phyloP scores from a whole-genome alignment of 1,139 yeast genomes.

The Saccharomyces pastorianus region DNA sequence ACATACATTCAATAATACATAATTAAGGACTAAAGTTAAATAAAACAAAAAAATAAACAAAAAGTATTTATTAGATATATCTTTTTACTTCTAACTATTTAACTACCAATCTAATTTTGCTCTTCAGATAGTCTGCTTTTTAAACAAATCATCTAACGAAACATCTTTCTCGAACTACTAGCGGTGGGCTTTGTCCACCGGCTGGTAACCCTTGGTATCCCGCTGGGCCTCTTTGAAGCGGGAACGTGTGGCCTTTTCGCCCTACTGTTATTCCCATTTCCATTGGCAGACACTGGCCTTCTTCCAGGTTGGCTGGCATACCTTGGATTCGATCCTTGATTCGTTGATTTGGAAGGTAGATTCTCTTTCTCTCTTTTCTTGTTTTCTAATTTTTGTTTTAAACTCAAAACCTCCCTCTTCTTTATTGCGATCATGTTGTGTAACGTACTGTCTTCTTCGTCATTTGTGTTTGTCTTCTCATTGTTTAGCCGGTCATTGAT shows the following conservation, averaged over 20 bases:
- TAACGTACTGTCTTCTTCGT: conserved; percentile 11
- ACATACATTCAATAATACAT: neutral
- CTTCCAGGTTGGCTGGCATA: neutral
- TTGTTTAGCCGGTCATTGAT: conserved; percentile 8
- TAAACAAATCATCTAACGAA: neutral
- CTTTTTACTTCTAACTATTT: neutral
- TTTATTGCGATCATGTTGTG: conserved; percentile 13
- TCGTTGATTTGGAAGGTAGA: neutral
- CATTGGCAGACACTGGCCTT: neutral
- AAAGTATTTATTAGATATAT: neutral
- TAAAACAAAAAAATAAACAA: neutral
- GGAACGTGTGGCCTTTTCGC: conserved; percentile 2
- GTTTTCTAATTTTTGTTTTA: neutral
- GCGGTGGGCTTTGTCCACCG: conserved; percentile 4
- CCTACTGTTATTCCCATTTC: conserved; percentile 1
- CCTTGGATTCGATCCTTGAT: neutral
- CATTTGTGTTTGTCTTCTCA: neutral
- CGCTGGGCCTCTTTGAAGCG: conserved; percentile 1
- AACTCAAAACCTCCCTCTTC: conserved; percentile 14
- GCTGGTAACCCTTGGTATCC: conserved; percentile 2
- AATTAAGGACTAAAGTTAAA: neutral
- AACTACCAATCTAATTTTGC: no score
- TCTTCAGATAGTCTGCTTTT: no score
- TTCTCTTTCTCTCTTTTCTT: conserved; percentile 9
- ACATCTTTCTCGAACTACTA: conserved; percentile 3